A percentile compares a stretch with the other conserved stretches of the same genome.
These are phyloP conservation scores for Juncus effusus DNA, from an alignment of 176 grass and related monocot genomes.

Conservation along the genomic window DNA sequence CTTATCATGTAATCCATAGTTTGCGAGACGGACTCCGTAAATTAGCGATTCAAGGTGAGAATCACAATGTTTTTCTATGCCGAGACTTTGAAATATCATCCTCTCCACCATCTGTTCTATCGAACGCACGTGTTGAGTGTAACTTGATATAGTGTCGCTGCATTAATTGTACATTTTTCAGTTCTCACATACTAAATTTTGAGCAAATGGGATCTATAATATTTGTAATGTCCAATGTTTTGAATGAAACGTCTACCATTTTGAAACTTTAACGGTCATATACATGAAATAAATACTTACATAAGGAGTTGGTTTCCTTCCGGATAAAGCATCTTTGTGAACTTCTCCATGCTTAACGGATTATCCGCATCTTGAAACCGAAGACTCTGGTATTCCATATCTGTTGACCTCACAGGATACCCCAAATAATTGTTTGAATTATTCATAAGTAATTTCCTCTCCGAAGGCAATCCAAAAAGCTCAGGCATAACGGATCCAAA, in stretches of 20 bases:
- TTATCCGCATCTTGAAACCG: slow-evolving; percentile 4
- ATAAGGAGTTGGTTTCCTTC: slow-evolving; percentile 40
- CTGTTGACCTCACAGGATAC: slow-evolving; percentile 35
- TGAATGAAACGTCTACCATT: too few species aligned
- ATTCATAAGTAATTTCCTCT: slow-evolving; percentile 26
- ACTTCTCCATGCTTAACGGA: slow-evolving; percentile 24
- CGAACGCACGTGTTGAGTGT: too few species aligned
- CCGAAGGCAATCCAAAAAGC: slow-evolving; percentile 40
- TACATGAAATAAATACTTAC: slow-evolving; percentile 6
- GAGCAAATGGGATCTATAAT: not conserved
- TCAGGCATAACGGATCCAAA: too few species aligned
- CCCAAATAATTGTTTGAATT: slow-evolving; percentile 10
- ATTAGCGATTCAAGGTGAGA: too few species aligned
- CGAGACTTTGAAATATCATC: too few species aligned
- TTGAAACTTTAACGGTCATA: too few species aligned
- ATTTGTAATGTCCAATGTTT: too few species aligned
- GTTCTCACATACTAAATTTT: slow-evolving; percentile 25
- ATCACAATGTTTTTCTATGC: too few species aligned
- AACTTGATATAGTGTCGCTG: not conserved
- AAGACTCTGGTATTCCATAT: slow-evolving; percentile 44
- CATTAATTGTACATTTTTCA: slow-evolving; percentile 15
- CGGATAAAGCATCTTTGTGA: slow-evolving; percentile 41
- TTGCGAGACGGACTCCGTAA: not conserved
- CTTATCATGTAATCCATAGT: slow-evolving; percentile 17
- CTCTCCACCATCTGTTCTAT: too few species aligned